Conservation (phyloP, 2,329 filamentous ascomycete species). For the Pseudogymnoascus sp. region DNA sequence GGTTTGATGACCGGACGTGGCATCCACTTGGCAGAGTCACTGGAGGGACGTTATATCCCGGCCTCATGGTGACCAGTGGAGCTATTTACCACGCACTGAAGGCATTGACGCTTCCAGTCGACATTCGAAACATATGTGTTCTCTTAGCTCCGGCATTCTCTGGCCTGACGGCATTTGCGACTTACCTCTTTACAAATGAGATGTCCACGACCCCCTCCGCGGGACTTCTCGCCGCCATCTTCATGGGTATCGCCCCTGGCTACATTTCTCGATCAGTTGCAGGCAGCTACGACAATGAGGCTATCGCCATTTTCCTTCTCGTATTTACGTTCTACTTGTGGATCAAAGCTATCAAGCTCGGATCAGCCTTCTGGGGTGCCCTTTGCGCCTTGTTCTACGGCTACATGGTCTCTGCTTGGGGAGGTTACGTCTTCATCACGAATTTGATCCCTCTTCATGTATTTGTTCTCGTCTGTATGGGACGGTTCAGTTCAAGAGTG, state of each 20-base stretch:
- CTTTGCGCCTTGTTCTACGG: slow-evolving; percentile 94
- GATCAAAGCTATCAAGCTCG: slow-evolving; percentile 97
- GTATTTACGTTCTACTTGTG: slow-evolving; percentile 98
- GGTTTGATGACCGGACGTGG: slow-evolving; percentile 99
- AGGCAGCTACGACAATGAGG: slow-evolving; percentile 98
- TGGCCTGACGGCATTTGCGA: slow-evolving; percentile 81
- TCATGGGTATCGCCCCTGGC: slow-evolving; percentile 95
- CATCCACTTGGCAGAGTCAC: slow-evolving; percentile 97
- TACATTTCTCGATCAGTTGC: slow-evolving; percentile 98
- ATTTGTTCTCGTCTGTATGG: slow-evolving; percentile 93
- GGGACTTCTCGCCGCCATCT: slow-evolving; percentile 83
- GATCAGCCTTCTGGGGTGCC: slow-evolving; percentile 93
- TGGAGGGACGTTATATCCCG: slow-evolving; percentile 95
- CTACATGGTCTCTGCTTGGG: slow-evolving; percentile 99
- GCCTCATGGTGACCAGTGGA: slow-evolving; percentile 97
- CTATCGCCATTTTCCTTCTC: slow-evolving; percentile 96
- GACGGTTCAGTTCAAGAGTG: slow-evolving; percentile 82
- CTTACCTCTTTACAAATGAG: slow-evolving; percentile 93
- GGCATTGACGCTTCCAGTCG: slow-evolving; percentile 80
- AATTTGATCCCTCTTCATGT: slow-evolving; percentile 91
- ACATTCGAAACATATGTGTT: slow-evolving; percentile 98
- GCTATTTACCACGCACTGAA: slow-evolving; percentile 91
- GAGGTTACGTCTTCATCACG: slow-evolving; percentile 99
- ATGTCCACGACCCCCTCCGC: slow-evolving; percentile 95
- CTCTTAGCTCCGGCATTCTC: slow-evolving; percentile 92